Evolutionary conservation across 495 filamentous ascomycete species (phyloP), one percentile per base, ranked within the genome.

Genomic region (Jackrogersella multiformis): DNA sequence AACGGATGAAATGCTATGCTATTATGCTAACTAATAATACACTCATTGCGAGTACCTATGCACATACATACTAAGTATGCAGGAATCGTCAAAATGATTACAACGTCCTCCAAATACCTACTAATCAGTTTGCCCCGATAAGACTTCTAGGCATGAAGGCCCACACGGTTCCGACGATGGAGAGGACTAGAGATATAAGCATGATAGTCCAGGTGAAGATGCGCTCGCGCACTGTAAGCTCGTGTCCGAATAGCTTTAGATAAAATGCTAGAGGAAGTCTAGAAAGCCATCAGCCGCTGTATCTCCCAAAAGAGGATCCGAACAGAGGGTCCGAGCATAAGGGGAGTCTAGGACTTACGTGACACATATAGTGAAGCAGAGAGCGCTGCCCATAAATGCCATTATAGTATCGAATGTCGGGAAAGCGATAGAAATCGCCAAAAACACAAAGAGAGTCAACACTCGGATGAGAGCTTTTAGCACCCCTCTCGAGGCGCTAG

Each of bases 331-430:
- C n/a, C n/a, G n/a, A n/a, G n/a, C n/a, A 45, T n/a, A 44, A 4
- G 18, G 74, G 44, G 60, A 38, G 9, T 10, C n/a, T 20, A 21
- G 20, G 10, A 77, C 81, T 69, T 74, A 83, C 81, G 96, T 94
- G 61, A 99, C 89, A 78, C 95, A 97, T 54, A 98, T 95, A 10
- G 90, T 90, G 75, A 97, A 97, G 74, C 94, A 96, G 54, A 97
- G 82, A n/a, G 92, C 90, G 26, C 87, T 89, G 1, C 95, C 95
- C 80, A 97, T 86, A 60, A 99, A 89, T 28, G 91, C 90, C 93
- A 97, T 97, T 71, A 99, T 94, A 56, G 87, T 86, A 73, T 99
- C 95, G 70, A 98, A 99, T 0, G 85, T 84, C 12, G 95, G 95
- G 71, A 96, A 92, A 5, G 94, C 72, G 41, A 98, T 90, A 9